Evolutionary conservation across 2,329 filamentous ascomycete genomes (phyloP).

Genomic region (Microdochium trichocladiopsis): DNA sequence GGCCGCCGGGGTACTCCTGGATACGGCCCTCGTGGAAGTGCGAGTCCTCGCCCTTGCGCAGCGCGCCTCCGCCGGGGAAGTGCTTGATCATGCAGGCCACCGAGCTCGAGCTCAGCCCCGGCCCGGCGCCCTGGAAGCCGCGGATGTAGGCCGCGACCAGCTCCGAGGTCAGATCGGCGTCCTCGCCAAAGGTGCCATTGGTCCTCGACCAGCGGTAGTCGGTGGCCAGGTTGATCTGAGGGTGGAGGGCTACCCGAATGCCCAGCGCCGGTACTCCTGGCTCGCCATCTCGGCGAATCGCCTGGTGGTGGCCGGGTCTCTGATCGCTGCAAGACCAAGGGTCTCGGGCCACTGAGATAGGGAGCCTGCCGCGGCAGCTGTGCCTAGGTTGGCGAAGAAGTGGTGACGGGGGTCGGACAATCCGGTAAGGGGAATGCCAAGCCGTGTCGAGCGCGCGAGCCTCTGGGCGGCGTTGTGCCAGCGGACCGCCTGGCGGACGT

Average conservation of each 20-base stretch:
- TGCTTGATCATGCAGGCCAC: slow-evolving; percentile 42
- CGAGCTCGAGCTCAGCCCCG: slow-evolving; percentile 28
- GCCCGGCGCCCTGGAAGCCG: slow-evolving; percentile 30
- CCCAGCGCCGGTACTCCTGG: slow-evolving; percentile 33
- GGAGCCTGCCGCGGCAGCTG: slow-evolving; percentile 27
- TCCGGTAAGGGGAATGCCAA: slow-evolving; percentile 38
- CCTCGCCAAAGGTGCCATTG: slow-evolving; percentile 35
- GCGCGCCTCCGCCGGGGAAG: slow-evolving; percentile 40
- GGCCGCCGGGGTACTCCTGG: slow-evolving; percentile 36
- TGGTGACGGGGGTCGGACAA: slow-evolving; percentile 36
- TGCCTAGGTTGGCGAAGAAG: slow-evolving; percentile 30
- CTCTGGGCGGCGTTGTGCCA: slow-evolving; percentile 33
- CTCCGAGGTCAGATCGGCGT: slow-evolving; percentile 29
- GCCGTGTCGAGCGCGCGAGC: slow-evolving; percentile 28
- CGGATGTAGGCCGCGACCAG: slow-evolving; percentile 32
- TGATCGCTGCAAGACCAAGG: slow-evolving; percentile 37
- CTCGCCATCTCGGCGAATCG: slow-evolving; percentile 37
- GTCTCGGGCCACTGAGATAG: slow-evolving; percentile 43
- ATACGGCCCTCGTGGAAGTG: slow-evolving; percentile 44
- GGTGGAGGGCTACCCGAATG: slow-evolving; percentile 36
- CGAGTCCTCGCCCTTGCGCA: slow-evolving; percentile 38
- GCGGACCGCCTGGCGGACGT: slow-evolving; percentile 20
- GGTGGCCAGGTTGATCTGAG: slow-evolving; percentile 39
- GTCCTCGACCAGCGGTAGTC: slow-evolving; percentile 40
- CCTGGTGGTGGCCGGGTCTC: slow-evolving; percentile 30